Conservation (phyloP, 352 stramenopile species). For the Aphanomyces astaci region DNA sequence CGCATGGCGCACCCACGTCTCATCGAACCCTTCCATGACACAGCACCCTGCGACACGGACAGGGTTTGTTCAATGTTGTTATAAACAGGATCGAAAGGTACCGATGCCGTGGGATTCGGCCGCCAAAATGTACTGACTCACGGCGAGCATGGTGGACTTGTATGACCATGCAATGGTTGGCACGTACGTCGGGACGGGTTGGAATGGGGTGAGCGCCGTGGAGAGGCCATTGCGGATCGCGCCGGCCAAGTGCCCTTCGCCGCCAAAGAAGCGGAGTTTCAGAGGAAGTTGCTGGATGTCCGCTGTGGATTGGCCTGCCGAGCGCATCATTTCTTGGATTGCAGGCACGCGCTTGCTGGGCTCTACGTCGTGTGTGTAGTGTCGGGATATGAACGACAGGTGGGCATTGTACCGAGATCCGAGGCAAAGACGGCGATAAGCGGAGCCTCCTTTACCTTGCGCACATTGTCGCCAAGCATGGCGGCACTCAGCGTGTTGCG, state of each 20-base stretch:
- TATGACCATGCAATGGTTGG: slow-evolving; percentile 68
- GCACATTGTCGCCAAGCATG: slow-evolving; percentile 69
- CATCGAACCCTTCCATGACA: slow-evolving; percentile 75
- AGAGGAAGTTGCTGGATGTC: slow-evolving; percentile 53
- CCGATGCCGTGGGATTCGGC: slow-evolving; percentile 56
- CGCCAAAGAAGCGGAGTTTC: slow-evolving; percentile 58
- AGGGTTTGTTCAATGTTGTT: not conserved
- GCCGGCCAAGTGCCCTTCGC: slow-evolving; percentile 51
- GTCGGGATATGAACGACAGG: not conserved
- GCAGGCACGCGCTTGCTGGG: slow-evolving; percentile 57
- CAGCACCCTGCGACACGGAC: slow-evolving; percentile 25
- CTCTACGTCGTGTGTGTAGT: slow-evolving; percentile 31
- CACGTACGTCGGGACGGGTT: slow-evolving; percentile 48
- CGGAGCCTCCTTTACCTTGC: slow-evolving; percentile 67
- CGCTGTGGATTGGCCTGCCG: slow-evolving; percentile 39
- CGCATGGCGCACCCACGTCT: slow-evolving; percentile 45
- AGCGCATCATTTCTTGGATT: slow-evolving; percentile 58
- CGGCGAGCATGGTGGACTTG: slow-evolving; percentile 74
- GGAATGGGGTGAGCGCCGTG: slow-evolving; percentile 53
- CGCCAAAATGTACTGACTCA: slow-evolving; percentile 58
- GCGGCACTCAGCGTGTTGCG: slow-evolving; percentile 56
- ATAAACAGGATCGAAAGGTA: slow-evolving; percentile 29
- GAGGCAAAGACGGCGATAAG: slow-evolving; percentile 74
- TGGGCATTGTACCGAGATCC: slow-evolving; percentile 39
- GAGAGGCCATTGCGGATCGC: slow-evolving; percentile 49